Conservation (phyloP, 2,329 filamentous ascomycete species). For the Verticillium nubilum region DNA sequence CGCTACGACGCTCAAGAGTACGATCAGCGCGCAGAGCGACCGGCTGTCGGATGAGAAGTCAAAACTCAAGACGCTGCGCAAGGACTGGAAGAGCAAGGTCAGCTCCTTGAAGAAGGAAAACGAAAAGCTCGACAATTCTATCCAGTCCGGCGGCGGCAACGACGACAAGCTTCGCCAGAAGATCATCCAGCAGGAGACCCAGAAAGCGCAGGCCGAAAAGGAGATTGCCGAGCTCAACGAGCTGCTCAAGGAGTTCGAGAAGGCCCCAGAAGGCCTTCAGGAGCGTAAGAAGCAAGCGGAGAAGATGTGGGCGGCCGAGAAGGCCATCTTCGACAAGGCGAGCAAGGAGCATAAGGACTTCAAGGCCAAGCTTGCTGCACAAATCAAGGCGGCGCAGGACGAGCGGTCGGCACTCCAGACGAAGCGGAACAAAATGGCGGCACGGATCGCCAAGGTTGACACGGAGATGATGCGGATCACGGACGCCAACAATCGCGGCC, state of each 20-base stretch:
- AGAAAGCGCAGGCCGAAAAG: constrained; percentile 59
- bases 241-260: constrained; percentile 60
- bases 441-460: constrained; percentile 66
- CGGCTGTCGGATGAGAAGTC: constrained; percentile 66
- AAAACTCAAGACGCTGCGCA: constrained; percentile 64
- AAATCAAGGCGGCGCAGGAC: constrained; percentile 56
- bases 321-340: constrained; percentile 54
- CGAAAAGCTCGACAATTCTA: constrained; percentile 60
- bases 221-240: constrained; percentile 48
- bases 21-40: constrained; percentile 65
- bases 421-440: constrained; percentile 67
- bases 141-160: constrained; percentile 63
- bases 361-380: constrained; percentile 57
- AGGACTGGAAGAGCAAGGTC: constrained; percentile 67
- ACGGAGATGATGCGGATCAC: constrained; percentile 66
- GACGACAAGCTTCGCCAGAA: constrained; percentile 74
- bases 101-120: constrained; percentile 68
- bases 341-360: constrained; percentile 48
- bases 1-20: constrained; percentile 69
- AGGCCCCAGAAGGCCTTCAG: constrained; percentile 57
- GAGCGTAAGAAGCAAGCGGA: constrained; percentile 51
- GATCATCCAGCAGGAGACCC: constrained; percentile 68
- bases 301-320: constrained; percentile 47
- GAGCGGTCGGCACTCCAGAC: constrained; percentile 59
- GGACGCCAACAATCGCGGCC: constrained; percentile 60